Base-by-base conservation (phyloP, 176 grass and related monocot species). In the Lolium perenne region DNA sequence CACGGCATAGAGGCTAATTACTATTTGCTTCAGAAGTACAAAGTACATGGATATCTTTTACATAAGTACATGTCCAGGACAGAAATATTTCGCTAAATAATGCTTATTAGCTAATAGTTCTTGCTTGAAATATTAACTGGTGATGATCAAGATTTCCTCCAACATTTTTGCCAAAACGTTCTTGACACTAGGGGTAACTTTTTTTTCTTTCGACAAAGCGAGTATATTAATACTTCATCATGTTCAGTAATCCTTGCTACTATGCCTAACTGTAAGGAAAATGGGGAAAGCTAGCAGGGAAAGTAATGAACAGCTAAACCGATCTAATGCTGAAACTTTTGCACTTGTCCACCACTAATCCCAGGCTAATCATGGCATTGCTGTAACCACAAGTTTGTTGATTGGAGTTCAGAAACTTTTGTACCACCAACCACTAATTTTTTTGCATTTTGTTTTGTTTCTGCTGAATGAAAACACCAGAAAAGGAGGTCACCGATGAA, bases 401-500 rank as follows among this genome's bases (percentile, higher is more conserved):
- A 71, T 48, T 76, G 47, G 71, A 50, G 21, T 23, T 78, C 29
- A 16, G 58, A 77, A 59, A 45, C 23, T 75, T 46, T 20, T 10
- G 64, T 46, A 78, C 38, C 53, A 55, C 57, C 38, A 71, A 76
- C 35, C 53, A 58, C 25, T 87, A 71, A 88, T 73, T 72, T 74
- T 86, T 86, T 45, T 48, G 55, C 41, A 77, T 78, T 76, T 84
- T 29, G 26, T 26, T 82, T 55, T 61, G 58, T 63, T 77, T 65
- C 55, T 78, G 69, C 81, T 78, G 10, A 70, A 86, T 84, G 63
- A 69, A 71, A 81, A 85, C 72, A 83, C 61, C 85, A 85, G 45
- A 91, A 97, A 90, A 97, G 84, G 92, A 96, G 87, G 84, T 89
- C 85, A 5, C 82, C 90, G 9, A 86, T 70, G 66, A 99, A 91